A percentile compares a stretch with the other conserved stretches of the same genome.
Conservation (phyloP, 768 basidiomycete genomes). For the Cyclocybe aegerita region DNA sequence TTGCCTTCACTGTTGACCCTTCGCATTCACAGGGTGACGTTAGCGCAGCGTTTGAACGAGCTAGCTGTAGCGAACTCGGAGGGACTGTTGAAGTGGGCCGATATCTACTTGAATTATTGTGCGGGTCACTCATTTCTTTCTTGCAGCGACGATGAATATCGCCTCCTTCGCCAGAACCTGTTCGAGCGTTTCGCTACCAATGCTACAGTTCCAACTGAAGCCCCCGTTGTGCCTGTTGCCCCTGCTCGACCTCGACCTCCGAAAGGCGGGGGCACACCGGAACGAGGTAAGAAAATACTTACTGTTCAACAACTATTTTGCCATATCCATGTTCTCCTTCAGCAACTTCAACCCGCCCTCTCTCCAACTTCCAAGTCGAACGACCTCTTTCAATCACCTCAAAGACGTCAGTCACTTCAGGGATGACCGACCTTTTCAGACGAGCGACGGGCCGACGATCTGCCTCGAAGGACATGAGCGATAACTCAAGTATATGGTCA, state of each 20-base stretch:
- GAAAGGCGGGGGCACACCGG: conserved; percentile 24
- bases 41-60: conserved; percentile 82
- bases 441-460: conserved; percentile 43
- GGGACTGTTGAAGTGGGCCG: conserved; percentile 68
- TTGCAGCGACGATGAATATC: conserved; percentile 80
- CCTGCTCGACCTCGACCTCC: conserved; percentile 33
- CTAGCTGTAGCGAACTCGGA: conserved; percentile 78
- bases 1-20: not conserved
- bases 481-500: conserved; percentile 48
- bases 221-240: conserved; percentile 57
- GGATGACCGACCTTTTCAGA: conserved; percentile 50
- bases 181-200: conserved; percentile 75
- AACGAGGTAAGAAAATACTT: conserved; percentile 31
- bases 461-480: conserved; percentile 41
- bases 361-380: conserved; percentile 41
- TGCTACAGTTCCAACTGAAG: conserved; percentile 59
- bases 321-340: not conserved
- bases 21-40: conserved; percentile 49
- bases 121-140: conserved; percentile 2
- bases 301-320: not conserved
- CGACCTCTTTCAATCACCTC: conserved; percentile 54
- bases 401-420: conserved; percentile 50
- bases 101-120: not conserved
- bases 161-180: conserved; percentile 77
- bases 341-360: conserved; percentile 31